A percentile compares a stretch with the other conserved stretches of the same genome.
Evolutionary conservation across 768 basidiomycete genomes (phyloP).

Genomic region (Arthromyces matolae): DNA sequence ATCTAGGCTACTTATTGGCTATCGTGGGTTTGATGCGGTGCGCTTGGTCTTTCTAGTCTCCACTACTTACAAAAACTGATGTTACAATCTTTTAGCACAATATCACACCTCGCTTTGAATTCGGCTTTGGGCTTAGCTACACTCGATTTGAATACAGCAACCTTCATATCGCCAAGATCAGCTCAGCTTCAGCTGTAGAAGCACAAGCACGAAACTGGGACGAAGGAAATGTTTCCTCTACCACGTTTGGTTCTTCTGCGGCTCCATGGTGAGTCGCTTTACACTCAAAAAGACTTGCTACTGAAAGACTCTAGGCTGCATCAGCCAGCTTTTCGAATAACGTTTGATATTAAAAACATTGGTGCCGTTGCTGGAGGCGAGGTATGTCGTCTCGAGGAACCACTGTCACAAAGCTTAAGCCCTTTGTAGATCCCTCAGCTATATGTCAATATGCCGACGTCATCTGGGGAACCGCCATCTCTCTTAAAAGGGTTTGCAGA

Average conservation of each 20-base stretch:
- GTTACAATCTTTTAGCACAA: constrained; percentile 40
- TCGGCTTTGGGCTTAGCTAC: constrained; percentile 88
- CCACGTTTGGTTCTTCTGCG: constrained; percentile 52
- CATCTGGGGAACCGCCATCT: constrained; percentile 51
- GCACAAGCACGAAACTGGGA: constrained; percentile 51
- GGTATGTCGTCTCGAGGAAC: constrained; percentile 28
- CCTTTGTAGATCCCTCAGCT: constrained; percentile 50
- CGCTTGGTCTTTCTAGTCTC: constrained; percentile 26
- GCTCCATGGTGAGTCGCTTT: constrained; percentile 47
- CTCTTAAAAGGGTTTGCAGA: constrained; percentile 54
- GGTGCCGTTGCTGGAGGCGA: constrained; percentile 54
- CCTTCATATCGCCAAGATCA: constrained; percentile 45
- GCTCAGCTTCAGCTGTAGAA: constrained; percentile 29
- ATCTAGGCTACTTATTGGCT: constrained; percentile 60
- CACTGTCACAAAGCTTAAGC: background rate
- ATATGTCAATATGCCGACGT: constrained; percentile 49
- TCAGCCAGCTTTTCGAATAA: constrained; percentile 51
- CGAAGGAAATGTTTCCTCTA: constrained; percentile 51
- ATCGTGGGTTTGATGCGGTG: constrained; percentile 66
- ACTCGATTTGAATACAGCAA: constrained; percentile 72
- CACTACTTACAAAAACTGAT: constrained; percentile 2
- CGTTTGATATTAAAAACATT: constrained; percentile 54
- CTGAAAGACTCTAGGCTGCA: constrained; percentile 47
- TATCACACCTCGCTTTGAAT: constrained; percentile 80
- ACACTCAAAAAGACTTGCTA: constrained; percentile 2